A percentile compares a stretch with the other conserved stretches of the same genome.
Conservation (phyloP, 148 eudicot genomes). For the Spergularia bocconei region DNA sequence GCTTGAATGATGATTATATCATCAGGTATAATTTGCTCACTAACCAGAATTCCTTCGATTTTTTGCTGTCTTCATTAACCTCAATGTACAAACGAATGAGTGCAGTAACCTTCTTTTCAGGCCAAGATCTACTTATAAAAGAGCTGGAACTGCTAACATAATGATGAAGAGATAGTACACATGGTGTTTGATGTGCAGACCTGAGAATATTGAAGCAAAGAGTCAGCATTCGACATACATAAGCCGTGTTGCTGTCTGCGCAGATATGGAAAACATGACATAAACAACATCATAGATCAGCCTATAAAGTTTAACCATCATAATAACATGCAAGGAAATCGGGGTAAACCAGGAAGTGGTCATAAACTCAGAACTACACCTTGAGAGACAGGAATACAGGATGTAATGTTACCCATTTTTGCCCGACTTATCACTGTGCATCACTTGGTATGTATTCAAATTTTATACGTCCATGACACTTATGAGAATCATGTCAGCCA, state of each 20-base stretch:
- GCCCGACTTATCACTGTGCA: too few relatives aligned
- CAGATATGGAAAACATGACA: not conserved
- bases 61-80: not conserved
- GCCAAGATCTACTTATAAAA: not conserved
- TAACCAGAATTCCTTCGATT: not conserved
- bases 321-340: too few relatives aligned
- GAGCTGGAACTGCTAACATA: conserved; percentile 12
- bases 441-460: too few relatives aligned
- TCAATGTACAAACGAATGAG: conserved; percentile 18
- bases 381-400: too few relatives aligned
- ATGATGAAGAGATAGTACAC: conserved; percentile 19
- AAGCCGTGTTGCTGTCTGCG: not conserved
- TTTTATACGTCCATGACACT: too few relatives aligned
- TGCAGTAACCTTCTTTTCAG: not conserved
- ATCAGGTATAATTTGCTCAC: not conserved
- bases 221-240: too few relatives aligned
- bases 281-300: not conserved
- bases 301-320: not conserved
- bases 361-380: too few relatives aligned
- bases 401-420: too few relatives aligned
- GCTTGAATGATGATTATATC: not conserved
- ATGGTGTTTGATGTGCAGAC: conserved; percentile 17
- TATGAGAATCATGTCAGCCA: too few relatives aligned
- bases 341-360: too few relatives aligned
- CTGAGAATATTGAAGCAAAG: conserved; percentile 7